These are phyloP conservation scores for Lachnellula arida DNA, from an alignment of 2,329 filamentous ascomycete genomes.

Conservation along the genomic window DNA sequence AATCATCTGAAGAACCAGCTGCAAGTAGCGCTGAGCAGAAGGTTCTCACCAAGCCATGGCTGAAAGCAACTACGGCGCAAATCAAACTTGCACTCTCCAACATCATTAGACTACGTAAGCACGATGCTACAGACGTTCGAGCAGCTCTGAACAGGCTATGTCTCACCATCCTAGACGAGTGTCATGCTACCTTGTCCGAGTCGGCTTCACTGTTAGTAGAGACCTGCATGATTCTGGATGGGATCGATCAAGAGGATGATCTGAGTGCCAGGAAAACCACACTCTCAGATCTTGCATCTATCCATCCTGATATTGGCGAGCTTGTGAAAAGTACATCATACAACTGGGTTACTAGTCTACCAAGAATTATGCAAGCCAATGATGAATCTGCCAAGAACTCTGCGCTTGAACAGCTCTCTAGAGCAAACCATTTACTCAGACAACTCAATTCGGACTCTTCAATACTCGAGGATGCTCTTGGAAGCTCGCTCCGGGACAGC, in stretches of 20 bases:
- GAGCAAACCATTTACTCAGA: constrained; percentile 62
- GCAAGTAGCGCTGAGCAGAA: constrained; percentile 32
- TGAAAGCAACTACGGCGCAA: constrained; percentile 73
- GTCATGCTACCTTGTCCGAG: constrained; percentile 65
- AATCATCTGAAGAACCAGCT: constrained; percentile 25
- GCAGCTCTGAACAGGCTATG: constrained; percentile 66
- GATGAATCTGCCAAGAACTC: constrained; percentile 74
- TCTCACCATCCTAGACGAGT: constrained; percentile 71
- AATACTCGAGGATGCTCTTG: constrained; percentile 62
- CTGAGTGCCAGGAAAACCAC: constrained; percentile 38
- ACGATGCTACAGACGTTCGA: constrained; percentile 65
- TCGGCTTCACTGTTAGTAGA: constrained; percentile 72
- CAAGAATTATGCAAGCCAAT: constrained; percentile 75
- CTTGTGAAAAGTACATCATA: constrained; percentile 67
- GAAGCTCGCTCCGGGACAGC: constrained; percentile 69
- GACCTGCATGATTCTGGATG: constrained; percentile 67
- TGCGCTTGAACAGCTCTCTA: constrained; percentile 71
- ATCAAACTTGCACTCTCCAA: constrained; percentile 78
- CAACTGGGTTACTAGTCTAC: constrained; percentile 75
- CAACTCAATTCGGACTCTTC: constrained; percentile 59
- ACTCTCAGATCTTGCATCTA: constrained; percentile 57
- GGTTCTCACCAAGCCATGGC: constrained; percentile 54
- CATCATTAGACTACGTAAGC: constrained; percentile 68
- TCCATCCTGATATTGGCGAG: constrained; percentile 58
- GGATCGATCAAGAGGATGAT: constrained; percentile 41